These are phyloP conservation scores for Cutaneotrichosporon cavernicola DNA, from an alignment of 1,284 basidiomycete species.

Conservation along the genomic window DNA sequence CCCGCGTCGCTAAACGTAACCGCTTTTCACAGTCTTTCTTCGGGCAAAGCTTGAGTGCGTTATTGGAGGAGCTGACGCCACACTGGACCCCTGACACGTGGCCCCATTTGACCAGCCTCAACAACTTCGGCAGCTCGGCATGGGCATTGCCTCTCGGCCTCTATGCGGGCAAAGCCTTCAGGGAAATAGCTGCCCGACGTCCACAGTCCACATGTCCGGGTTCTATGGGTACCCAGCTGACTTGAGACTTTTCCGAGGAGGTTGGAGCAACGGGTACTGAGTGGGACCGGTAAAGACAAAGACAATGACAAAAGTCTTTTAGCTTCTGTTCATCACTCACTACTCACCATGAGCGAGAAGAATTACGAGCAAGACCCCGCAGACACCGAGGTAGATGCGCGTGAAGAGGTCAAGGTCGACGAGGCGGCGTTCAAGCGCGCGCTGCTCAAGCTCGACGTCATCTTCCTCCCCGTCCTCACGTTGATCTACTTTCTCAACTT, in stretches of 20 bases:
- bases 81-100: constrained; percentile 6
- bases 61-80: neutral
- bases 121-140: too few species aligned
- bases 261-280: neutral
- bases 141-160: neutral
- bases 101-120: neutral
- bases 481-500: constrained; percentile 53
- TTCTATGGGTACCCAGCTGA: neutral
- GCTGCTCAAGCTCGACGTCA: constrained; percentile 32
- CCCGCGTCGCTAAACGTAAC: too few species aligned
- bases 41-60: too few species aligned
- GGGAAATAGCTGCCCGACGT: neutral
- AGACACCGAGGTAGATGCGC: neutral
- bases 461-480: constrained; percentile 32
- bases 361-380: neutral
- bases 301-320: neutral
- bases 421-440: constrained; percentile 15
- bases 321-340: too few species aligned
- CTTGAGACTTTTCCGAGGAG: neutral
- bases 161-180: neutral
- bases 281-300: neutral
- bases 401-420: constrained; percentile 5
- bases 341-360: neutral
- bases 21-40: neutral
- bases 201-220: neutral